Evolutionary conservation across 2,329 filamentous ascomycete species (phyloP), one percentile per base, ranked within the genome.

Genomic region (Chaetomiaceae sp.): DNA sequence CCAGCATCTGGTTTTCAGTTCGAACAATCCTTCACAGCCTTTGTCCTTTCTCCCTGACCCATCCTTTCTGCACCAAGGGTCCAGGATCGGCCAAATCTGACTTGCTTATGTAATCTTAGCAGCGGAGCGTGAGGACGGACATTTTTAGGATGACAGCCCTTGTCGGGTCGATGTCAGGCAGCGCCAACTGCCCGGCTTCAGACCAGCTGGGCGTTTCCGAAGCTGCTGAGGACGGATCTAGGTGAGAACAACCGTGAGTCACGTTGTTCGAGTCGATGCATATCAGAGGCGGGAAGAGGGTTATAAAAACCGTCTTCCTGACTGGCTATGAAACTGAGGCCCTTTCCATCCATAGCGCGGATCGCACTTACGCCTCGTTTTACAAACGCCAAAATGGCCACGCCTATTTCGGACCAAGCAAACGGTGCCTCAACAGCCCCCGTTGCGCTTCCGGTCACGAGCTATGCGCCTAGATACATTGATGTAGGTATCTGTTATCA

Each of bases 381-480:
- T 23, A 33, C 49, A 54, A 23, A 36, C 14, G 14, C 23, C 27
- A 59, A 40, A 44, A 63, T 63, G 60, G 44, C 60, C 3, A 42
- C 55, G 8, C 16, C 46, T 9, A 53, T 52, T 30, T 48, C 52
- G 30, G 32, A 40, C 7, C 30, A 52, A 6, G 20, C 51, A 25
- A 51, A 40, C 33, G 48, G 45, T 8, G 32, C 11, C 11, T 25
- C 42, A 32, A 43, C 42, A 5, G 44, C 27, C 11, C 11, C 54
- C 2, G 23, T 32, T 44, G 27, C 30, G 14, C 20, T 52, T 41
- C 29, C 50, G 30, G 34, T 47, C 46, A 45, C 64, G 23, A 47
- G 57, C 46, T 75, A 75, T 59, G 71, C 67, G 46, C 79, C 80
- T 10, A 74, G 80, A 64, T 85, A 83, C 62, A 78, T 84, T 56